Conservation (phyloP, 495 filamentous ascomycete species). For the Talaromyces nanjingensis region DNA sequence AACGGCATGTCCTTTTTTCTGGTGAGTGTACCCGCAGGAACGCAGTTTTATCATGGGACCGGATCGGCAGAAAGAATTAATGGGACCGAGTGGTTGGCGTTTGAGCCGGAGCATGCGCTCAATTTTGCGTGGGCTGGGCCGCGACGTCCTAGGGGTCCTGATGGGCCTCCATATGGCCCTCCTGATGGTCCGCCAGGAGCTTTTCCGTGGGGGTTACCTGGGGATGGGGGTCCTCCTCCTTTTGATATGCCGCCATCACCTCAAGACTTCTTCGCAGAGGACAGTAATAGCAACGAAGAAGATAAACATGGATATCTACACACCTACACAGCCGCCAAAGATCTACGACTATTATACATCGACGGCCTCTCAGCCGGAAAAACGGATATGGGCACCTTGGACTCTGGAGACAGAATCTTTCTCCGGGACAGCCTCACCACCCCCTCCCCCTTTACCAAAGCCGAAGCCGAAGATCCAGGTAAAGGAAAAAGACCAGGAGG, state of each 20-base stretch:
- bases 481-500: not conserved
- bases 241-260: not conserved
- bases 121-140: constrained; percentile 36
- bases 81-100: constrained; percentile 60
- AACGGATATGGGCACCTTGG: constrained; percentile 50
- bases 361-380: constrained; percentile 58
- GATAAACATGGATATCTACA: constrained; percentile 43
- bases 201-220: too few relatives aligned
- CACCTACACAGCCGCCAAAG: constrained; percentile 40
- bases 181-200: too few relatives aligned
- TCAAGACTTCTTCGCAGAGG: not conserved
- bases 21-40: constrained; percentile 48
- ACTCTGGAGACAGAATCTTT: constrained; percentile 51
- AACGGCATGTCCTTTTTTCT: constrained; percentile 64
- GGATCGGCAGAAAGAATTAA: constrained; percentile 26
- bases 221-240: not conserved
- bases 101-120: constrained; percentile 62
- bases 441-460: not conserved
- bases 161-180: not conserved
- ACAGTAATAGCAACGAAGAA: not conserved
- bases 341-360: constrained; percentile 51
- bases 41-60: constrained; percentile 58
- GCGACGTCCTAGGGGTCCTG: not conserved
- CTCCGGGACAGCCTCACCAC: constrained; percentile 20
- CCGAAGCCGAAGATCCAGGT: not conserved